Conservation (phyloP, 2,329 filamentous ascomycete genomes). For the Colletotrichum brevisporum region DNA sequence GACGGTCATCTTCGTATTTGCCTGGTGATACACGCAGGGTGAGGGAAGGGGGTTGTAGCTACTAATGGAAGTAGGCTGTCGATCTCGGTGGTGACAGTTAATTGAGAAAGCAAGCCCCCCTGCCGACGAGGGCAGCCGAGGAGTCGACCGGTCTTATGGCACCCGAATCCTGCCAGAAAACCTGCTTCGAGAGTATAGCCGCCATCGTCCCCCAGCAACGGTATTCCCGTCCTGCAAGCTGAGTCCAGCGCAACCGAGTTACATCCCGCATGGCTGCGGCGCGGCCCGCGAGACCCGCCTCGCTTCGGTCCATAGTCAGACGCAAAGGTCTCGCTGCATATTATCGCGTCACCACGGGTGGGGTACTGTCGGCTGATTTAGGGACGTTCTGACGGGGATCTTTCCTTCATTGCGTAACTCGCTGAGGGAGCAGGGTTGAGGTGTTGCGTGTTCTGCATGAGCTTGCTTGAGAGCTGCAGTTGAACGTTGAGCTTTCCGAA, state of each 20-base stretch:
- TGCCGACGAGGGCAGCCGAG: no score
- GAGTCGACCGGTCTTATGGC: no score
- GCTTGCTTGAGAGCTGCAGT: no score
- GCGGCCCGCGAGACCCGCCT: not conserved
- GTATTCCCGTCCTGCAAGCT: not conserved
- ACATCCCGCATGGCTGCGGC: conserved; percentile 17
- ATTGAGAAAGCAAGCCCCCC: not conserved
- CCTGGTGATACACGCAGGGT: no score
- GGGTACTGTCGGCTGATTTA: not conserved
- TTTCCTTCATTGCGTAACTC: not conserved
- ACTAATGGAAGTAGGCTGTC: no score
- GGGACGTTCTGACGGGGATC: not conserved
- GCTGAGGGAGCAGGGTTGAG: not conserved
- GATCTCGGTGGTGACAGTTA: not conserved
- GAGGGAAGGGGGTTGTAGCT: no score
- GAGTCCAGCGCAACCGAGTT: not conserved
- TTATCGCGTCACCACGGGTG: not conserved
- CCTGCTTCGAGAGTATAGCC: not conserved
- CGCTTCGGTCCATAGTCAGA: not conserved
- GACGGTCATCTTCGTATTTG: conserved; percentile 3
- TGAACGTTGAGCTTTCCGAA: no score
- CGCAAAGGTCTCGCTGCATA: not conserved
- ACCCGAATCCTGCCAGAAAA: not conserved
- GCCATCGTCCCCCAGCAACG: no score
- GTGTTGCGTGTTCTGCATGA: not conserved